A percentile compares a stretch with the other conserved stretches of the same genome.
Conservation (phyloP, 2,329 filamentous ascomycete genomes). For the Ophiostoma ips region DNA sequence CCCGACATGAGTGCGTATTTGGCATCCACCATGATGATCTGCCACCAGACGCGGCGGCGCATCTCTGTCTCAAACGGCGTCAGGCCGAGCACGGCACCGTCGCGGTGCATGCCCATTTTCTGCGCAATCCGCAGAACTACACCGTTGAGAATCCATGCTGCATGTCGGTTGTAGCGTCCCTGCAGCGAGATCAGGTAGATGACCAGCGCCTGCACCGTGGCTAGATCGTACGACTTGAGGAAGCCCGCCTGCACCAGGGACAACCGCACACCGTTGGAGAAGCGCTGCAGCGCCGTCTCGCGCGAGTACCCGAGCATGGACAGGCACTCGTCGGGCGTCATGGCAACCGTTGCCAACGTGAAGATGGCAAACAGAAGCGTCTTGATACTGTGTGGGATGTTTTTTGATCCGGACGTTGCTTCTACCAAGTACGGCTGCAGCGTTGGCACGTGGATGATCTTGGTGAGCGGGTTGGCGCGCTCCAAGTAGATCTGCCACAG, state of each 20-base stretch:
- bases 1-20: constrained; percentile 44
- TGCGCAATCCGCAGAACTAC: constrained; percentile 49
- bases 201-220: constrained; percentile 43
- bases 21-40: constrained; percentile 43
- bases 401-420: constrained; percentile 40
- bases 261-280: constrained; percentile 36
- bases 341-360: constrained; percentile 41
- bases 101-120: constrained; percentile 52
- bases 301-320: constrained; percentile 36
- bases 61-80: constrained; percentile 53
- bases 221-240: constrained; percentile 42
- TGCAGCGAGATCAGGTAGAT: constrained; percentile 45
- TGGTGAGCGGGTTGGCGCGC: constrained; percentile 60
- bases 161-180: constrained; percentile 44
- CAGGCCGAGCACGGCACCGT: constrained; percentile 41
- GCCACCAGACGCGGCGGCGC: constrained; percentile 54
- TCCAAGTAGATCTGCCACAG: constrained; percentile 66
- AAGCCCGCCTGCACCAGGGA: constrained; percentile 41
- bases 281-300: constrained; percentile 36
- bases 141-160: constrained; percentile 46
- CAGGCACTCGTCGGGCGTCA: constrained; percentile 41
- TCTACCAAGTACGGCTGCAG: constrained; percentile 52
- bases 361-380: constrained; percentile 54
- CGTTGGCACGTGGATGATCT: constrained; percentile 57
- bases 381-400: constrained; percentile 43